Percentiles rank a stretch among this genome's conserved stretches.
phyloP scores from a whole-genome alignment of 1,139 yeast genomes.

The Arxiozyma slooffiae region DNA sequence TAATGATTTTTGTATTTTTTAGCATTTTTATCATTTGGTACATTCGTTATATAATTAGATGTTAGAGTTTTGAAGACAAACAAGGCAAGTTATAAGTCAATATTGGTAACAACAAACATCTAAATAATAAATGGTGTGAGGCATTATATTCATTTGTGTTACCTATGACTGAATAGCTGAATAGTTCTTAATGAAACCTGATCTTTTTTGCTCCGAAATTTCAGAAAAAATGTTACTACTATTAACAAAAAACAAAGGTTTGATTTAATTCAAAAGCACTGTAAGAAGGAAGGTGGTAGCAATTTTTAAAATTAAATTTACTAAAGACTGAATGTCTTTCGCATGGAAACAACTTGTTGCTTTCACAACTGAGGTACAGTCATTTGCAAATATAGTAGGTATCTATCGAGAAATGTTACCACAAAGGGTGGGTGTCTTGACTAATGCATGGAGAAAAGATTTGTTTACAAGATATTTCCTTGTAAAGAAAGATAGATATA shows the following conservation, averaged over 20 bases:
- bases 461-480: not conserved
- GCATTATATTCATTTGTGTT: no score
- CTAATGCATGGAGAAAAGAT: not conserved
- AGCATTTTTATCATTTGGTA: not conserved
- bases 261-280: not conserved
- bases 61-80: no score
- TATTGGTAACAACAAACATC: no score
- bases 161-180: not conserved
- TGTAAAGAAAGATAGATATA: not conserved
- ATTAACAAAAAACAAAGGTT: no score
- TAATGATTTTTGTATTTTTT: not conserved
- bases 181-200: not conserved
- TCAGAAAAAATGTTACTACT: not conserved
- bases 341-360: not conserved
- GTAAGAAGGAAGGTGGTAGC: not conserved
- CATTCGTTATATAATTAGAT: not conserved
- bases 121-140: no score
- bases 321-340: no score
- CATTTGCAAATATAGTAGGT: not conserved
- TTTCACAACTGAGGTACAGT: not conserved
- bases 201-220: not conserved
- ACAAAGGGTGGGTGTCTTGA: not conserved
- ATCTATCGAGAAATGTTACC: not conserved
- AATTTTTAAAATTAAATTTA: no score
- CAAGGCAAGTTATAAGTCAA: no score